A percentile compares a stretch with the other conserved stretches of the same genome.
These are phyloP conservation scores for Pseudogymnoascus sp. DNA, from an alignment of 2,329 filamentous ascomycete species.

Conservation along the genomic window DNA sequence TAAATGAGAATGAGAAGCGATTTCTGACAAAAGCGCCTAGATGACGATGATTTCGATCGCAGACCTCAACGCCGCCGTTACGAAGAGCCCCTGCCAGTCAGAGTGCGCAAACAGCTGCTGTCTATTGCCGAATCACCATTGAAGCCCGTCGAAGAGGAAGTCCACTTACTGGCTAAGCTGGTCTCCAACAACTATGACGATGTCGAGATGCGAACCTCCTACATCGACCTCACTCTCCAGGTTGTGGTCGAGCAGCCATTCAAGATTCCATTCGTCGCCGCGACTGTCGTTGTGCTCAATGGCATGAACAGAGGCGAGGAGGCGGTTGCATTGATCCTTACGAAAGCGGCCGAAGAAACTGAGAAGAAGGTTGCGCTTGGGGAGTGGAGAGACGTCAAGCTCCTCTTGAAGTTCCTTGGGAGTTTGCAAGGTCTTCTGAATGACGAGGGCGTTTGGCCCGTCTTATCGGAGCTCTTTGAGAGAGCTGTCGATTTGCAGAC, in stretches of 20 bases:
- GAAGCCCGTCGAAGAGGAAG: slow-evolving; percentile 71
- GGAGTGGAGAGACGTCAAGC: slow-evolving; percentile 85
- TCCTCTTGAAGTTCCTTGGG: slow-evolving; percentile 81
- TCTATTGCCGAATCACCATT: slow-evolving; percentile 75
- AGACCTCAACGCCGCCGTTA: slow-evolving; percentile 66
- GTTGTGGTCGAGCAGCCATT: slow-evolving; percentile 85
- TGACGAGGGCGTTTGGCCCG: slow-evolving; percentile 74
- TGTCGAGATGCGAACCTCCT: slow-evolving; percentile 63
- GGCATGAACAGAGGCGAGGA: slow-evolving; percentile 57
- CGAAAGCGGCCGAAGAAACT: slow-evolving; percentile 49
- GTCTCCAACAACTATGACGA: slow-evolving; percentile 83
- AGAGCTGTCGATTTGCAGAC: slow-evolving; percentile 91
- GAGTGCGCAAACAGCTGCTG: slow-evolving; percentile 70
- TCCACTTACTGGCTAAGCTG: slow-evolving; percentile 64
- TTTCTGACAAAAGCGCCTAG: slow-evolving; percentile 35
- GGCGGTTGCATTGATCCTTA: slow-evolving; percentile 63
- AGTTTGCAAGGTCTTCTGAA: slow-evolving; percentile 74
- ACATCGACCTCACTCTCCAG: slow-evolving; percentile 66
- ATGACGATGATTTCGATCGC: slow-evolving; percentile 72
- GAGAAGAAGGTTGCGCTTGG: slow-evolving; percentile 64
- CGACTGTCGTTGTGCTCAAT: slow-evolving; percentile 73
- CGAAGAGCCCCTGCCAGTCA: slow-evolving; percentile 63
- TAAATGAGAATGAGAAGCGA: slow-evolving; percentile 8
- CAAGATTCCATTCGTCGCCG: slow-evolving; percentile 92
- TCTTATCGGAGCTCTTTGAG: slow-evolving; percentile 84